Percentiles rank a stretch among this genome's conserved stretches.
phyloP scores from a whole-genome alignment of 129 eudicot genomes.

The Smallanthus sonchifolius region DNA sequence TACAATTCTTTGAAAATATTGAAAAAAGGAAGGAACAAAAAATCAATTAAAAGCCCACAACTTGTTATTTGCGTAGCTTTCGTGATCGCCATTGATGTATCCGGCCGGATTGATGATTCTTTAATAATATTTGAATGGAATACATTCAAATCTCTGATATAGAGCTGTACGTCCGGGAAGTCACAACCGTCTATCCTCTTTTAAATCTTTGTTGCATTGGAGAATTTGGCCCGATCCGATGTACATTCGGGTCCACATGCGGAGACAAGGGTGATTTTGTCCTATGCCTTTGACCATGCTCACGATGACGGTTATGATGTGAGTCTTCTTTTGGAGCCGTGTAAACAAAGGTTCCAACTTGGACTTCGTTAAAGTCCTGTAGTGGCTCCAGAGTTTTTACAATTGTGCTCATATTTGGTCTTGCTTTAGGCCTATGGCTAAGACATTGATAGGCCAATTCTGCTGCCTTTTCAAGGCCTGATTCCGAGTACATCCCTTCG shows the following conservation, averaged over 20 bases:
- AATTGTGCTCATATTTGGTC: slow-evolving; percentile 63
- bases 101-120: no score
- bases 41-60: neutral
- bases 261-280: slow-evolving; percentile 38
- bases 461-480: slow-evolving; percentile 72
- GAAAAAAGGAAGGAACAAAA: neutral
- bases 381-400: slow-evolving; percentile 53
- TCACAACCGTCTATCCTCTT: slow-evolving; percentile 19
- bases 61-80: no score
- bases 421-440: slow-evolving; percentile 61
- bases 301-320: slow-evolving; percentile 27
- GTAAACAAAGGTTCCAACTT: slow-evolving; percentile 59
- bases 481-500: slow-evolving; percentile 67
- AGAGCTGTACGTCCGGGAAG: no score
- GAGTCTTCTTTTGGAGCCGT: slow-evolving; percentile 40
- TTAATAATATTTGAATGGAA: no score
- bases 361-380: slow-evolving; percentile 37
- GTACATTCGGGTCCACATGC: slow-evolving; percentile 24
- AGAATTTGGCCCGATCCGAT: slow-evolving; percentile 33
- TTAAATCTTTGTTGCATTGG: slow-evolving; percentile 39
- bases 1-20: slow-evolving; percentile 20
- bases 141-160: no score
- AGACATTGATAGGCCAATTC: slow-evolving; percentile 75
- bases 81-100: no score
- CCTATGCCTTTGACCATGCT: slow-evolving; percentile 33